Percentiles rank a stretch among this genome's conserved stretches.
Conservation (phyloP, 768 basidiomycete species). For the Naganishia vishniacii region DNA sequence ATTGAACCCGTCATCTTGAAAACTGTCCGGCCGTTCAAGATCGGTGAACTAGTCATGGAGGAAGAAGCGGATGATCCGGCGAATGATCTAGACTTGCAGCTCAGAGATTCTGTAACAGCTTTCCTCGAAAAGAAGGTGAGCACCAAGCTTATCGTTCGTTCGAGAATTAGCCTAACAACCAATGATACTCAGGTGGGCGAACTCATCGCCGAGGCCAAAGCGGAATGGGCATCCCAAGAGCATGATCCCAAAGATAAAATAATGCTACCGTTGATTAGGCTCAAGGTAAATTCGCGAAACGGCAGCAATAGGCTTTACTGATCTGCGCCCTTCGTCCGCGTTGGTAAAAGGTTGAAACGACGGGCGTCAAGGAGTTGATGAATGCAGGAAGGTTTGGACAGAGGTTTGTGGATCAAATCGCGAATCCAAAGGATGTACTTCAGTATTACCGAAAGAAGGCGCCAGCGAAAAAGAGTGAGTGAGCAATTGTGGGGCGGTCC, state of each 20-base stretch:
- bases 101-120: slow-evolving; percentile 76
- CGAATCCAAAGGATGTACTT: slow-evolving; percentile 89
- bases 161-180: no score
- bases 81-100: slow-evolving; percentile 60
- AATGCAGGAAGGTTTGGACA: slow-evolving; percentile 97
- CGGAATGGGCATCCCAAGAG: slow-evolving; percentile 39
- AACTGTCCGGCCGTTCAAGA: slow-evolving; percentile 88
- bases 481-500: not conserved
- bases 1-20: slow-evolving; percentile 78
- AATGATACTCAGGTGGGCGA: slow-evolving; percentile 59
- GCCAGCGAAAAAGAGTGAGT: slow-evolving; percentile 48
- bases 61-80: slow-evolving; percentile 72
- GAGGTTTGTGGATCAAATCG: slow-evolving; percentile 81
- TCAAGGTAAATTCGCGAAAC: slow-evolving; percentile 60
- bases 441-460: slow-evolving; percentile 82
- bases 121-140: slow-evolving; percentile 67
- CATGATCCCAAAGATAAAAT: slow-evolving; percentile 33
- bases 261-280: slow-evolving; percentile 77
- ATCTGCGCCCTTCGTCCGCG: not conserved
- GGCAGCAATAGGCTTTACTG: no score
- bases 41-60: slow-evolving; percentile 70
- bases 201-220: slow-evolving; percentile 55
- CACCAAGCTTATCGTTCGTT: not conserved
- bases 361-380: slow-evolving; percentile 80
- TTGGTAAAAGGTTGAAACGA: slow-evolving; percentile 81